Percentiles rank a stretch among this genome's conserved stretches.
Evolutionary conservation across 2,329 filamentous ascomycete species (phyloP).

Genomic region (Claviceps citrina): DNA sequence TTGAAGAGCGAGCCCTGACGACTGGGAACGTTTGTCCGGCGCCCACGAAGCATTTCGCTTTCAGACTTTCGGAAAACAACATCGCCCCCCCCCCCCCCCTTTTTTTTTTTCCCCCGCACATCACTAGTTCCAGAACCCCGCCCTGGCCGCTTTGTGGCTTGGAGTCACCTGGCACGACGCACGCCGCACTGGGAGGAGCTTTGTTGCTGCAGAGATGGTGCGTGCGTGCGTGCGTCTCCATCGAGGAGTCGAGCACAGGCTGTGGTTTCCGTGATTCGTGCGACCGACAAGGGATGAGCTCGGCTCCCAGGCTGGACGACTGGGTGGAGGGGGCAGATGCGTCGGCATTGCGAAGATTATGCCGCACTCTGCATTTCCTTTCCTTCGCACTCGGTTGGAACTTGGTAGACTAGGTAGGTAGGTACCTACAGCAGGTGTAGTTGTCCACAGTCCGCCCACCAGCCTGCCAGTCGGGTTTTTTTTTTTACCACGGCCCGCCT

Average conservation of each 20-base stretch:
- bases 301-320: background rate
- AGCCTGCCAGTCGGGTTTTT: background rate
- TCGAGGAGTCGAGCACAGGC: too few species aligned
- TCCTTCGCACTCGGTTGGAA: too few species aligned
- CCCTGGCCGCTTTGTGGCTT: slow-evolving; percentile 6
- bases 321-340: too few species aligned
- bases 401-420: too few species aligned
- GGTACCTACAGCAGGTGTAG: too few species aligned
- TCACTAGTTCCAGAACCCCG: slow-evolving; percentile 6
- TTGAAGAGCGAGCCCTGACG: background rate
- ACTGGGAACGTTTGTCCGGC: background rate
- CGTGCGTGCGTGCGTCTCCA: too few species aligned
- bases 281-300: background rate
- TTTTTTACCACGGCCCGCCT: background rate
- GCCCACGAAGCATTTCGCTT: background rate
- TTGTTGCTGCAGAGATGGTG: too few species aligned
- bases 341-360: background rate
- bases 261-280: background rate
- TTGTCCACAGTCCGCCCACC: too few species aligned
- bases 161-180: slow-evolving; percentile 9
- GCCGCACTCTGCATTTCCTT: too few species aligned
- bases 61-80: background rate
- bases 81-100: too few species aligned
- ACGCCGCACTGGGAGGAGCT: too few species aligned
- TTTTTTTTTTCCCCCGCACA: slow-evolving; percentile 7